These are phyloP conservation scores for Nakaseomyces glabratus DNA, from an alignment of 1,139 yeast genomes.

Conservation along the genomic window DNA sequence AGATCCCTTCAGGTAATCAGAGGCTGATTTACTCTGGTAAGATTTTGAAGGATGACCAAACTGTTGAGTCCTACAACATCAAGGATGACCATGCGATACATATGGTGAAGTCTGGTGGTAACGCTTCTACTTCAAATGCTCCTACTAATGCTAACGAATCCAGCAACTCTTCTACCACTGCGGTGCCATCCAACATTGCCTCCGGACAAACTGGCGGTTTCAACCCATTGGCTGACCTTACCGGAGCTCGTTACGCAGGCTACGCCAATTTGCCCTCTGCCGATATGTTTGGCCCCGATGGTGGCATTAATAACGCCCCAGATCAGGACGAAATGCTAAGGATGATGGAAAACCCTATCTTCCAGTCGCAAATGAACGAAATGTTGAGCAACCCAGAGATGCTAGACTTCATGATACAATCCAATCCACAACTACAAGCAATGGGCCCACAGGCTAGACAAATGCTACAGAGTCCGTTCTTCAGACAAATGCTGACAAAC, in stretches of 20 bases:
- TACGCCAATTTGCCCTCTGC: constrained; percentile 75
- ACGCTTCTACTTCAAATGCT: constrained; percentile 25
- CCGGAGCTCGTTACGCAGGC: constrained; percentile 96
- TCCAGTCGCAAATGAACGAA: constrained; percentile 73
- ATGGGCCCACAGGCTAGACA: constrained; percentile 88
- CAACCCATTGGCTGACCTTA: constrained; percentile 82
- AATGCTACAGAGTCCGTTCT: constrained; percentile 73
- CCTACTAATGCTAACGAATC: constrained; percentile 16
- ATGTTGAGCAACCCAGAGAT: constrained; percentile 71
- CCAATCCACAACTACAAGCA: constrained; percentile 72
- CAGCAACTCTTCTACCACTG: constrained; percentile 12
- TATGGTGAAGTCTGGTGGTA: constrained; percentile 59
- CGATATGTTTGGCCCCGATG: constrained; percentile 90
- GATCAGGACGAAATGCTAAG: constrained; percentile 63
- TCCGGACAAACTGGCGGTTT: constrained; percentile 78
- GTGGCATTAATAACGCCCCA: constrained; percentile 67
- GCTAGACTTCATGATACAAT: constrained; percentile 75
- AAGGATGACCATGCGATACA: constrained; percentile 84
- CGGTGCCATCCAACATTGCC: constrained; percentile 65
- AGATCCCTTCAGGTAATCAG: constrained; percentile 66
- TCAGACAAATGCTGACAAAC: constrained; percentile 76
- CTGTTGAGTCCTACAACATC: constrained; percentile 66
- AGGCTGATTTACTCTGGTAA: constrained; percentile 89
- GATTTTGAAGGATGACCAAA: constrained; percentile 76
- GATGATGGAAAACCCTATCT: constrained; percentile 73